Evolutionary conservation across 371 early-diverging fungal species (phyloP).

Genomic region (Mucor indicus): DNA sequence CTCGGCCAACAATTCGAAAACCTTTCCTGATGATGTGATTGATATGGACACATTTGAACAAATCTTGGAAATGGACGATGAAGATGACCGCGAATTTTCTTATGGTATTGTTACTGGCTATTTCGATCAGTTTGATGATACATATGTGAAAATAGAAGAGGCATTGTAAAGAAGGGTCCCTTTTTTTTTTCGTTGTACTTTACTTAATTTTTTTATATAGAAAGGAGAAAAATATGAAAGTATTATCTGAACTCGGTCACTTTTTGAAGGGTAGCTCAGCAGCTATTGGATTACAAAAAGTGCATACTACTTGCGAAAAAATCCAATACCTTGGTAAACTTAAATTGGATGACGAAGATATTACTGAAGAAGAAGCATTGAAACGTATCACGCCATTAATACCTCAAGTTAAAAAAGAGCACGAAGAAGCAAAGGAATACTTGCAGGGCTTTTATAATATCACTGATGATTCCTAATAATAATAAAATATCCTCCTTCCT

Average conservation of each 20-base stretch:
- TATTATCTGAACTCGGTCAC: conserved; percentile 81
- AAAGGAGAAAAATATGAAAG: conserved; percentile 60
- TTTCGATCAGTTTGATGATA: conserved; percentile 72
- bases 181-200: not conserved
- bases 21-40: conserved; percentile 54
- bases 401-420: conserved; percentile 64
- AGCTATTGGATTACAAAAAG: conserved; percentile 81
- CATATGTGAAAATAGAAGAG: conserved; percentile 63
- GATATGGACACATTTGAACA: conserved; percentile 76
- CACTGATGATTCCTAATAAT: too few species aligned
- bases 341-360: conserved; percentile 63
- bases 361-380: conserved; percentile 61
- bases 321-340: conserved; percentile 83
- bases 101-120: conserved; percentile 68
- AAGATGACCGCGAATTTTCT: conserved; percentile 75
- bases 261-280: conserved; percentile 92
- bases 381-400: conserved; percentile 56
- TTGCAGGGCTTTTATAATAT: conserved; percentile 75
- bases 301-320: conserved; percentile 80
- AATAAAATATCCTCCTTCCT: too few species aligned
- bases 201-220: conserved; percentile 35
- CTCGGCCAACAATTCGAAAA: not conserved
- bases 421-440: conserved; percentile 72
- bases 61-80: conserved; percentile 80
- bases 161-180: conserved; percentile 56